Conservation (phyloP, 1,139 yeast species). For the Debaryomycetaceae sp. region DNA sequence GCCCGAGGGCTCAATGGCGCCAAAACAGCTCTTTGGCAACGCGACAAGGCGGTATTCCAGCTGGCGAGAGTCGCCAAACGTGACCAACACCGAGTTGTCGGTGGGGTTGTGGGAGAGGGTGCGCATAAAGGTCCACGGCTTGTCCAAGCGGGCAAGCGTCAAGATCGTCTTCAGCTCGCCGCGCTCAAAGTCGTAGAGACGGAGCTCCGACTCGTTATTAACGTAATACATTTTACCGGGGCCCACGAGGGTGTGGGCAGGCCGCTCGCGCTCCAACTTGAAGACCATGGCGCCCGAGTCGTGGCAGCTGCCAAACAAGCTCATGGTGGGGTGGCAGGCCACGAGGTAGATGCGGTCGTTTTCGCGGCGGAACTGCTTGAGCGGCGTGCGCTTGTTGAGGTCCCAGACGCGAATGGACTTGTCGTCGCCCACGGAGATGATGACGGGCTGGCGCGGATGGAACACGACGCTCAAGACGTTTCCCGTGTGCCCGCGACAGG, state of each 20-base stretch:
- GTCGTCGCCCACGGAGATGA: slow-evolving; percentile 91
- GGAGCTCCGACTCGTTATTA: slow-evolving; percentile 80
- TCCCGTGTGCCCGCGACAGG: slow-evolving; percentile 95
- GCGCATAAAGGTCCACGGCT: slow-evolving; percentile 78
- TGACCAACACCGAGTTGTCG: slow-evolving; percentile 76
- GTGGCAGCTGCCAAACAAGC: slow-evolving; percentile 92
- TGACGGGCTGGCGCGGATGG: slow-evolving; percentile 90
- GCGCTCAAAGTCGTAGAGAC: slow-evolving; percentile 56
- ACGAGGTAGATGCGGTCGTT: slow-evolving; percentile 92
- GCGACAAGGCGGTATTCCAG: slow-evolving; percentile 63
- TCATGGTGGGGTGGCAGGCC: slow-evolving; percentile 80
- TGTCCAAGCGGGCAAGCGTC: slow-evolving; percentile 75
- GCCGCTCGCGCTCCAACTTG: slow-evolving; percentile 95
- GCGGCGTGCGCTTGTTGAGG: slow-evolving; percentile 83
- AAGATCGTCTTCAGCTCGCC: slow-evolving; percentile 70
- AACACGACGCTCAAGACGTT: slow-evolving; percentile 83
- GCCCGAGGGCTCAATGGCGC: slow-evolving; percentile 84
- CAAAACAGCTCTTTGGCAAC: slow-evolving; percentile 80
- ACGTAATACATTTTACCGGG: slow-evolving; percentile 65
- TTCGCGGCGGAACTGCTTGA: slow-evolving; percentile 91
- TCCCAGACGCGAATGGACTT: slow-evolving; percentile 98
- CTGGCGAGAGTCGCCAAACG: slow-evolving; percentile 60
- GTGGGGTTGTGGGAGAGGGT: slow-evolving; percentile 85
- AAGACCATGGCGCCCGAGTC: slow-evolving; percentile 98
- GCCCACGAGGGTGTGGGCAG: slow-evolving; percentile 59